Conservation (phyloP, 306 rosid genomes). For the Cyamopsis tetragonoloba region DNA sequence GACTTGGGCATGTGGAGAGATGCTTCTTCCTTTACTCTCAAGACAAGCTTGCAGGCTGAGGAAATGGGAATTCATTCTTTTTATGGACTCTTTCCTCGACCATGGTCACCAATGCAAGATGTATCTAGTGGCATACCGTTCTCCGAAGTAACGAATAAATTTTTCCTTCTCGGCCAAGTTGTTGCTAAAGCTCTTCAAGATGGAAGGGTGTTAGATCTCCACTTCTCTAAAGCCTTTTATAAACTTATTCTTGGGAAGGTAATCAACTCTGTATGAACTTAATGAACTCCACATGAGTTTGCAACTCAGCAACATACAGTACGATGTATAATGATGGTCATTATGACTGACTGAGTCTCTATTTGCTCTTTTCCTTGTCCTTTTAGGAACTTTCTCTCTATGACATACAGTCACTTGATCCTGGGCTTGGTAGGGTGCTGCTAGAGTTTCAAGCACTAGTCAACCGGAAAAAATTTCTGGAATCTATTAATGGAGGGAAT, state of each 20-base stretch:
- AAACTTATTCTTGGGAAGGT: slow-evolving; percentile 92
- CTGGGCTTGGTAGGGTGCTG: slow-evolving; percentile 72
- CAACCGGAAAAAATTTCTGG: slow-evolving; percentile 41
- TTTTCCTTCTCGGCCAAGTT: slow-evolving; percentile 80
- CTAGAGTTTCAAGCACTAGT: slow-evolving; percentile 85
- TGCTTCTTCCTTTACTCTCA: slow-evolving; percentile 32
- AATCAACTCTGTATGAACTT: slow-evolving; percentile 22
- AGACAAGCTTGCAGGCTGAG: slow-evolving; percentile 36
- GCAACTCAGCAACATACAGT: slow-evolving; percentile 7
- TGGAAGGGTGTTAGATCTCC: slow-evolving; percentile 90
- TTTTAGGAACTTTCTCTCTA: slow-evolving; percentile 71
- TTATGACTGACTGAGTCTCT: slow-evolving; percentile 19
- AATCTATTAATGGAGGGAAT: slow-evolving; percentile 41
- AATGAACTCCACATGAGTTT: slow-evolving; percentile 16
- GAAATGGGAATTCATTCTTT: slow-evolving; percentile 40
- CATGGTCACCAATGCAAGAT: slow-evolving; percentile 57
- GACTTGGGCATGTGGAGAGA: slow-evolving; percentile 94
- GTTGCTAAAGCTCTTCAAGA: slow-evolving; percentile 92
- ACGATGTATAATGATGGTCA: background rate
- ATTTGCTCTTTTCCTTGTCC: slow-evolving; percentile 10
- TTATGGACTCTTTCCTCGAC: slow-evolving; percentile 84
- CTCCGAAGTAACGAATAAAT: slow-evolving; percentile 61
- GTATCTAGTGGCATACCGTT: slow-evolving; percentile 44
- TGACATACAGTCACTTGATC: slow-evolving; percentile 83
- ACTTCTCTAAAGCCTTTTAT: slow-evolving; percentile 88